Evolutionary conservation across 1,139 yeast species (phyloP), one percentile per base, ranked within the genome.

Genomic region (Pneumocystis carinii): DNA sequence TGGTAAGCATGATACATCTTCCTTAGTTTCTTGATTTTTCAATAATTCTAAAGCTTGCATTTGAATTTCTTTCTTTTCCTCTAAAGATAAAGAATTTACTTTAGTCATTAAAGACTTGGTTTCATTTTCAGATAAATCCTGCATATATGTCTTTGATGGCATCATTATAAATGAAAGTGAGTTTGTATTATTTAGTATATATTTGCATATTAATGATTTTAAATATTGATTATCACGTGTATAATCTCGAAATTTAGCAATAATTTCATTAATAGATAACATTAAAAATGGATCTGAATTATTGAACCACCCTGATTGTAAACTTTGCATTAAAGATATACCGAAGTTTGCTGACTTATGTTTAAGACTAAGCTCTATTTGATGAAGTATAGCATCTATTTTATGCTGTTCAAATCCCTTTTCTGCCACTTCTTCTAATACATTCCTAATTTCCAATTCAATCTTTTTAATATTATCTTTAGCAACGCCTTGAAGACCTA

Each of bases 341-440:
- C 99, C 99, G 75, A 90, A 90, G 65, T 89, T 89, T 0, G 97
- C 86, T 69, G 86, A 90, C 67, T 90, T 95, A 68, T 88, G 90
- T 69, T 89, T 87, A 73, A 88, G 86, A 59, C 83, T 77, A 55
- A 92, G 76, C 72, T 92, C 98, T 59, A 90, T 77, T 72, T 90
- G 97, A 72, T 90, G 95, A 59, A 94, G 78, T 60, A 92, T 81
- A 0, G 96, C 97, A 64, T 87, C 86, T 19, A 92, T 80, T 69
- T 90, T 83, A 41, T 81, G 78, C 56, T 79, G 77, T 59, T 85
- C 84, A 66, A 85, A 79, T 0, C 80, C 80, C 12, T 71, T 67
- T 14, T 67, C 65, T 29, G 71, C 71, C 56, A 78, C 73, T 29
- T 74, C 71, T 3, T 72, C 69, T 17, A 76, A 64, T 0, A 76